These are phyloP conservation scores for Ogataea methanolica DNA, from an alignment of 805 yeast species.

Conservation along the genomic window DNA sequence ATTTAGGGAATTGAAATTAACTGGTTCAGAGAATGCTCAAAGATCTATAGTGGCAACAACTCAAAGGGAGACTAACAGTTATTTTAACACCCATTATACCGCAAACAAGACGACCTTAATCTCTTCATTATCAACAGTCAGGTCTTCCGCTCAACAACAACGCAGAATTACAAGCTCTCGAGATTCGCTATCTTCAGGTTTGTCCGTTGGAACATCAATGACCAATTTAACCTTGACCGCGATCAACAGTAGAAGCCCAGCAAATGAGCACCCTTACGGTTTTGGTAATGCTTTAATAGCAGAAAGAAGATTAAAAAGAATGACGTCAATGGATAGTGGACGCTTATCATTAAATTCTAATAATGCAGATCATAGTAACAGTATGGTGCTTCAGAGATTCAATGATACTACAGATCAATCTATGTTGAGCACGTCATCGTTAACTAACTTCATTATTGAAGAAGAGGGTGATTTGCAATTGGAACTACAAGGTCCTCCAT, in stretches of 20 bases:
- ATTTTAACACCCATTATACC: background rate
- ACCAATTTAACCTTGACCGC: conserved; percentile 1
- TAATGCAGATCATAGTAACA: conserved; percentile 7
- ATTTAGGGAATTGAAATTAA: conserved; percentile 28
- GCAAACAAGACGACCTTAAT: conserved; percentile 3
- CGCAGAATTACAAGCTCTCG: background rate
- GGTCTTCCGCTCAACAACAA: background rate
- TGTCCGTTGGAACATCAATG: conserved; percentile 4
- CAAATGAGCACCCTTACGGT: conserved; percentile 15
- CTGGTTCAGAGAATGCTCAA: background rate
- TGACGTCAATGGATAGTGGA: conserved; percentile 16
- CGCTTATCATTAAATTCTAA: conserved; percentile 11
- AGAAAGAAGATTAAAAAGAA: conserved; percentile 19
- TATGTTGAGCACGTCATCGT: conserved; percentile 2
- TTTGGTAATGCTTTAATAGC: conserved; percentile 24
- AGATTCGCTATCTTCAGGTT: conserved; percentile 4
- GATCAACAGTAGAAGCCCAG: background rate
- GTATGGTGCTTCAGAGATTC: conserved; percentile 7
- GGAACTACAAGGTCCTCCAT: conserved; percentile 70
- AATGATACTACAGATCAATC: conserved; percentile 10
- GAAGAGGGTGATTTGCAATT: conserved; percentile 54
- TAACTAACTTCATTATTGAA: conserved; percentile 19
- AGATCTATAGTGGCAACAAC: background rate
- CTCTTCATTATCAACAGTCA: conserved; percentile 5
- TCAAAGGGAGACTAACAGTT: background rate